phyloP scores from a whole-genome alignment of 306 rosid species.

The Vigna nakashimae region DNA sequence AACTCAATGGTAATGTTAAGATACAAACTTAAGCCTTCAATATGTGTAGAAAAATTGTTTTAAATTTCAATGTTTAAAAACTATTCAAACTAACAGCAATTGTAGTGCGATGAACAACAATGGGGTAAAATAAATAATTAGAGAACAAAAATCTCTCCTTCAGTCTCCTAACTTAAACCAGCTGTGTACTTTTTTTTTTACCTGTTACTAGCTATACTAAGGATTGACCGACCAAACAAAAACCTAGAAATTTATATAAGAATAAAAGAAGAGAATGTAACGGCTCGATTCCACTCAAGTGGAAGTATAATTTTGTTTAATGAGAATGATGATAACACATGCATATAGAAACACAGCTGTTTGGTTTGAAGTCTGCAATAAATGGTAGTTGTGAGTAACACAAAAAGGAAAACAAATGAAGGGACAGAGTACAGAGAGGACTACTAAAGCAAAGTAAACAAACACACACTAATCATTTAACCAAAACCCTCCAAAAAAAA shows the following conservation, averaged over 20 bases:
- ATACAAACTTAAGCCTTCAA: too few relatives aligned
- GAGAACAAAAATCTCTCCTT: too few relatives aligned
- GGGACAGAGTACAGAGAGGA: slow-evolving; percentile 19
- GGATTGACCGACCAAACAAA: not conserved
- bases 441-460: not conserved
- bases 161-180: too few relatives aligned
- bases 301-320: too few relatives aligned
- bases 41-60: too few relatives aligned
- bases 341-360: not conserved
- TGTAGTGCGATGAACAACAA: too few relatives aligned
- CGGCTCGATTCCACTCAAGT: not conserved
- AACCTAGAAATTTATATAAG: not conserved
- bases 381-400: slow-evolving; percentile 20
- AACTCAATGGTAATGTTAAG: too few relatives aligned
- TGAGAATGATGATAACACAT: not conserved
- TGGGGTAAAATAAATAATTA: too few relatives aligned
- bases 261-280: not conserved
- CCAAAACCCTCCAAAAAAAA: slow-evolving; percentile 11
- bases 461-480: not conserved
- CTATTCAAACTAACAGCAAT: too few relatives aligned
- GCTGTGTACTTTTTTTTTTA: too few relatives aligned
- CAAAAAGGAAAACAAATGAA: slow-evolving; percentile 31
- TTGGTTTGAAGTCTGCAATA: slow-evolving; percentile 12
- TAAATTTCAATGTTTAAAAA: too few relatives aligned
- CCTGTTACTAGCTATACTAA: not conserved